These are phyloP conservation scores for Omphalea diandra DNA, from an alignment of 441 rosid species.

Conservation along the genomic window DNA sequence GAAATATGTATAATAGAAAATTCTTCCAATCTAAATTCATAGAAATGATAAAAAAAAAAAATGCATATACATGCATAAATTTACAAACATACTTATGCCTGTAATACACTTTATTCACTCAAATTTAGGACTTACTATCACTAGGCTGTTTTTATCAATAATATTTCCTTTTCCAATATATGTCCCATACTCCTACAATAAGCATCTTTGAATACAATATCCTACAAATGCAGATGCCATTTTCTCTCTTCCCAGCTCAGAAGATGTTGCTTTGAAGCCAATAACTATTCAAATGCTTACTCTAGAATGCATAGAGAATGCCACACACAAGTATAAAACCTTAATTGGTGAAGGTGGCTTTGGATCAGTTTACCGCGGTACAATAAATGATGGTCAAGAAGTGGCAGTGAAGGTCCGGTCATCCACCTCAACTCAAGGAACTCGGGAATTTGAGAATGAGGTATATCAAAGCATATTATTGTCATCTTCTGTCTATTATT, in stretches of 20 bases:
- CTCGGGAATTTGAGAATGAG: slow-evolving; percentile 77
- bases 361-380: slow-evolving; percentile 68
- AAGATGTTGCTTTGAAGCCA: slow-evolving; percentile 40
- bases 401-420: slow-evolving; percentile 84
- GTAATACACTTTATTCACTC: neutral
- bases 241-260: slow-evolving; percentile 47
- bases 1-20: too few species aligned
- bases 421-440: slow-evolving; percentile 75
- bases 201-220: slow-evolving; percentile 18
- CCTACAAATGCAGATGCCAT: slow-evolving; percentile 47
- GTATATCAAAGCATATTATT: slow-evolving; percentile 25
- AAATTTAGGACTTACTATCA: neutral
- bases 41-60: neutral
- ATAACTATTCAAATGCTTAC: slow-evolving; percentile 48
- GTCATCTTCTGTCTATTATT: neutral
- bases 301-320: slow-evolving; percentile 46
- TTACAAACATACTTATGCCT: neutral
- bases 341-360: slow-evolving; percentile 80
- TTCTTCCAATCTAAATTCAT: neutral
- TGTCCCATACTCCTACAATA: neutral
- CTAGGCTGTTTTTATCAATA: neutral
- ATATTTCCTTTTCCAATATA: neutral
- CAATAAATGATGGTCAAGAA: slow-evolving; percentile 63
- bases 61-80: neutral
- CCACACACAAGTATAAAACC: slow-evolving; percentile 53